Evolutionary conservation across 139 green algal genomes (phyloP).

Genomic region (Micromonas pusilla): DNA sequence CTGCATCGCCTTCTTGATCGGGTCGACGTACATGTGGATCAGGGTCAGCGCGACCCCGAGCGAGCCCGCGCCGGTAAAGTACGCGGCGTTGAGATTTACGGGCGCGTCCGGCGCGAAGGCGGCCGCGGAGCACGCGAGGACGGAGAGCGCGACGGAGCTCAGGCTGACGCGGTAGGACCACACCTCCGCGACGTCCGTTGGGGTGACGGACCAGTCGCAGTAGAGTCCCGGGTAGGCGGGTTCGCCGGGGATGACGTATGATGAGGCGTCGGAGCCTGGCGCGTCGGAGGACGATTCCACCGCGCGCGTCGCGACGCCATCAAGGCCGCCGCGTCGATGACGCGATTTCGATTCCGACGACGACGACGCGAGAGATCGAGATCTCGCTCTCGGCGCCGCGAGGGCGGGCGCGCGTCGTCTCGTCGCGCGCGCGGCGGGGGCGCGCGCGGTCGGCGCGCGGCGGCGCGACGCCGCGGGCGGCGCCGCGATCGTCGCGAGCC

Average conservation of each 20-base stretch:
- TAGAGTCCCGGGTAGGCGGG: neutral
- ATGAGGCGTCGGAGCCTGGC: neutral
- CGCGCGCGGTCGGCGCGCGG: too few relatives aligned
- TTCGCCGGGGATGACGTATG: neutral
- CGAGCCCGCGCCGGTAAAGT: neutral
- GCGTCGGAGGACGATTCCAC: neutral
- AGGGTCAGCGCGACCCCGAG: neutral
- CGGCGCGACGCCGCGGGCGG: too few relatives aligned
- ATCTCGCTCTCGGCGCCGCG: too few relatives aligned
- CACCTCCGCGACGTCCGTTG: neutral
- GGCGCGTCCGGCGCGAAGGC: neutral
- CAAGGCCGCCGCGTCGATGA: neutral
- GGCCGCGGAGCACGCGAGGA: too few relatives aligned
- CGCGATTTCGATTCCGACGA: neutral
- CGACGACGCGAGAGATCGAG: constrained; percentile 5
- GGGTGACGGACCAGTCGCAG: neutral
- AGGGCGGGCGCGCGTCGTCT: neutral
- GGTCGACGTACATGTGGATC: constrained; percentile 19
- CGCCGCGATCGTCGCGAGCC: too few relatives aligned
- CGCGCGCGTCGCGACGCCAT: neutral
- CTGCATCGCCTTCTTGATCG: constrained; percentile 9
- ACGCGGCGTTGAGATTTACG: neutral
- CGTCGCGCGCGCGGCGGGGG: too few relatives aligned
- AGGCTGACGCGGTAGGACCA: neutral
- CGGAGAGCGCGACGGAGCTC: neutral